Conservation (phyloP, 208 protist genomes). For the Crithidia mellificae region DNA sequence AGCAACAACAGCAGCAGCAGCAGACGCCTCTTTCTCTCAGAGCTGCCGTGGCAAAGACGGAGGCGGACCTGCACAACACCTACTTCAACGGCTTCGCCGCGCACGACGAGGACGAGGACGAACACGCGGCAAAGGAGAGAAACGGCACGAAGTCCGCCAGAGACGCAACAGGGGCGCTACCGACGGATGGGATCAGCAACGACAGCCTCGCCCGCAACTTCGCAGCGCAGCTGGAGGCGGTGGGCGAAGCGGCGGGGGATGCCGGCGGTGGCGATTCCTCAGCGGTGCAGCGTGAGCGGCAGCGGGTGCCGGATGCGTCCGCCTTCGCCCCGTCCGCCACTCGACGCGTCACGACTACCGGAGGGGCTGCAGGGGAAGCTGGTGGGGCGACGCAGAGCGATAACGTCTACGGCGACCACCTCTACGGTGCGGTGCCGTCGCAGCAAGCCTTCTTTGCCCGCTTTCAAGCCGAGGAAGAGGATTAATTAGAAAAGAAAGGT, state of each 20-base stretch:
- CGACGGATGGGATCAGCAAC: constrained; percentile 5
- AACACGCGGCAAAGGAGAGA: background rate
- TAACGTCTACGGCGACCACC: constrained; percentile 9
- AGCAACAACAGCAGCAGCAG: constrained; percentile 1
- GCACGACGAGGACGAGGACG: background rate
- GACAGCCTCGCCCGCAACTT: constrained; percentile 17
- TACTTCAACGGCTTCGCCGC: constrained; percentile 33
- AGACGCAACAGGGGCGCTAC: background rate
- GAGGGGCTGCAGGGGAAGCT: background rate
- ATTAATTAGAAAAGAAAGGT: background rate
- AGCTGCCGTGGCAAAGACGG: constrained; percentile 22
- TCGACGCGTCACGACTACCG: background rate
- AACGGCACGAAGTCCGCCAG: background rate
- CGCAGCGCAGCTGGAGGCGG: constrained; percentile 2
- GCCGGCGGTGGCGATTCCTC: constrained; percentile 10
- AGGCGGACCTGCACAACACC: constrained; percentile 32
- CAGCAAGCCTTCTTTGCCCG: constrained; percentile 25
- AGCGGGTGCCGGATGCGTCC: constrained; percentile 17
- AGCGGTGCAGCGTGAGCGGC: constrained; percentile 13
- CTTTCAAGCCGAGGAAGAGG: constrained; percentile 15
- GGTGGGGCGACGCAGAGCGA: background rate
- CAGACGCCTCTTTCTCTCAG: constrained; percentile 7
- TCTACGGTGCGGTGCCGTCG: constrained; percentile 13
- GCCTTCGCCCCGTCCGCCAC: constrained; percentile 26
- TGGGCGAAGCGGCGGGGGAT: background rate